Base-by-base conservation (phyloP, 2,329 filamentous ascomycete species). In the Moelleriella libera region DNA sequence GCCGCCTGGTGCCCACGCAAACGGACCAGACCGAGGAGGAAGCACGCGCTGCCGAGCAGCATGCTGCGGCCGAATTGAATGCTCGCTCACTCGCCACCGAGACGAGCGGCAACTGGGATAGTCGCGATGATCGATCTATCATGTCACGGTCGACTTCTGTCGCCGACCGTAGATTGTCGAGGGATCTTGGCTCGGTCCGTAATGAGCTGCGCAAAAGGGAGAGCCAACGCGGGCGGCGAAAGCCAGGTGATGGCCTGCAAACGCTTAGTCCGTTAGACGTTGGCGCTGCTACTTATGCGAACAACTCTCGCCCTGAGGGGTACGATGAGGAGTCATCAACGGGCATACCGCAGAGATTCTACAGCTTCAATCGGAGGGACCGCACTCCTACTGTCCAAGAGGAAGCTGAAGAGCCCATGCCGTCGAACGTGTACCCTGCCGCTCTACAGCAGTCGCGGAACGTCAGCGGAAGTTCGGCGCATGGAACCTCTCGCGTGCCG, bases 1-100 rank as follows among this genome's bases (percentile, higher is more conserved):
- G 68, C 47, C 80, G 87, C 34, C 65, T 94, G 57, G 68, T 85
- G 5, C 83, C 85, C 2, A 52, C 57, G 6, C 48, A 60, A 7
- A 55, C 56, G 11, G 60, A 53, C 30, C 52, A 60, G 47, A 51
- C 55, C 6, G 56, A 55, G 3, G 55, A 57, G 12, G 56, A 60
- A 43, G 54, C 52, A 11, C 54, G 58, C 11, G 60, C 61, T 14
- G 57, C 57, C 6, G 73, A 78, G 58, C 58, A 65, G 51, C 58
- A 64, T 28, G 74, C 74, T 29, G 65, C 66, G 32, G 61, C 68
- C 2, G 65, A 65, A 3, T 56, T 78, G 47, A 76, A 69, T 57
- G 56, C 63, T 1, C 56, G 66, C 12, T 57, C 61, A 11, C 48
- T 59, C n/a, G 55, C 57, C 8, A 49, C 49, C 49, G 55, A 50